Evolutionary conservation across 75 land plant species (phyloP).

Genomic region (Sequoia sempervirens): DNA sequence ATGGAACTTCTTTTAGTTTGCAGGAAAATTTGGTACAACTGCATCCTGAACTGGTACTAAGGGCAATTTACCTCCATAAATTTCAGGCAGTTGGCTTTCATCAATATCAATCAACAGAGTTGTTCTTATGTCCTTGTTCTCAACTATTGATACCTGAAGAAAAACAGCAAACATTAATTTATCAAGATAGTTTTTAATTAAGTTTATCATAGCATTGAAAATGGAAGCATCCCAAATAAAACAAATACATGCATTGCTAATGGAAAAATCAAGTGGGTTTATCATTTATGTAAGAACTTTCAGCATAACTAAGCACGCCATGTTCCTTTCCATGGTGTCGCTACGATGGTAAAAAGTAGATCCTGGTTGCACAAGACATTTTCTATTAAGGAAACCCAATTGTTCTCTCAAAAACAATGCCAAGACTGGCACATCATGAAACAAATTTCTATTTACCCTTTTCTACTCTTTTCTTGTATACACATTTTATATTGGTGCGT

Average conservation of each 20-base stretch:
- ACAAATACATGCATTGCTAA: neutral
- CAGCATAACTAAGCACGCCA: neutral
- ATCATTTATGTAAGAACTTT: neutral
- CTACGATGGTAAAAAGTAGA: neutral
- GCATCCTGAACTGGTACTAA: conserved; percentile 45
- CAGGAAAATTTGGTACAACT: conserved; percentile 19
- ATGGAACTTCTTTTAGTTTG: neutral
- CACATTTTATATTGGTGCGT: neutral
- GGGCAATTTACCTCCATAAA: conserved; percentile 68
- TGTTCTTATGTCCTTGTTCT: conserved; percentile 40
- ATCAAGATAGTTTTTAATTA: neutral
- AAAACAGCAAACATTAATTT: neutral
- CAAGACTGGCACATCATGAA: neutral
- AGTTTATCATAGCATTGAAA: neutral
- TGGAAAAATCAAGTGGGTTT: neutral
- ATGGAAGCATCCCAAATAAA: neutral
- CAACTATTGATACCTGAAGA: conserved; percentile 67
- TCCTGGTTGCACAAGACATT: neutral
- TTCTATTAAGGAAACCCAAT: neutral
- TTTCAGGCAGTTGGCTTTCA: conserved; percentile 66
- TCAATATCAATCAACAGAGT: conserved; percentile 70
- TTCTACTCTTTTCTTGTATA: neutral
- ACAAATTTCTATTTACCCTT: neutral
- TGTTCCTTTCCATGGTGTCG: neutral
- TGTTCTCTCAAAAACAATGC: neutral